Percentiles rank a stretch among this genome's conserved stretches.
Conservation (phyloP, 1,284 basidiomycete genomes). For the Marasmius oreades region DNA sequence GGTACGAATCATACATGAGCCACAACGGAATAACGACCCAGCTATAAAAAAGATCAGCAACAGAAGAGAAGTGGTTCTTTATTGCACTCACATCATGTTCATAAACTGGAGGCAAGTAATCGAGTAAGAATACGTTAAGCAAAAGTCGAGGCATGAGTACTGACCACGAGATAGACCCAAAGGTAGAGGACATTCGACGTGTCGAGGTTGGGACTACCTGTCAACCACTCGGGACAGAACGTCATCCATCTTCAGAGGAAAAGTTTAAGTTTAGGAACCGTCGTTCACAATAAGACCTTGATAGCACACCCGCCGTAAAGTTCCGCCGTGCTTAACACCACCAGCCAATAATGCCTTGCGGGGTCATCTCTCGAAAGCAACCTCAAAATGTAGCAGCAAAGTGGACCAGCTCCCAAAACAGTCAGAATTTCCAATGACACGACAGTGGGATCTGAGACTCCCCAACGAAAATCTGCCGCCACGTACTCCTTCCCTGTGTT, state of each 20-base stretch:
- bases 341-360: slow-evolving; percentile 75
- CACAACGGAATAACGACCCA: slow-evolving; percentile 76
- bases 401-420: slow-evolving; percentile 70
- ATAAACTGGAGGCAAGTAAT: slow-evolving; percentile 51
- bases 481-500: slow-evolving; percentile 55
- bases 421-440: slow-evolving; percentile 81
- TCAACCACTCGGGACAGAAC: slow-evolving; percentile 82
- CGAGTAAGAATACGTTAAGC: slow-evolving; percentile 2
- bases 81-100: slow-evolving; percentile 62
- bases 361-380: slow-evolving; percentile 62
- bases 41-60: slow-evolving; percentile 34
- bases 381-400: slow-evolving; percentile 67
- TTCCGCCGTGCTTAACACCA: slow-evolving; percentile 72
- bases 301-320: slow-evolving; percentile 67
- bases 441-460: slow-evolving; percentile 69
- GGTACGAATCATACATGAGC: slow-evolving; percentile 76
- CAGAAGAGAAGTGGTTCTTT: background rate
- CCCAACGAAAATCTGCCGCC: slow-evolving; percentile 80
- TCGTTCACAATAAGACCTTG: background rate
- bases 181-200: slow-evolving; percentile 61
- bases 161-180: slow-evolving; percentile 52
- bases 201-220: slow-evolving; percentile 66
- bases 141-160: slow-evolving; percentile 18
- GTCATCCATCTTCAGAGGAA: slow-evolving; percentile 66
- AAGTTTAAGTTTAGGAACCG: background rate